Evolutionary conservation across 2,329 filamentous ascomycete genomes (phyloP).

Genomic region (Exserohilum turcica): DNA sequence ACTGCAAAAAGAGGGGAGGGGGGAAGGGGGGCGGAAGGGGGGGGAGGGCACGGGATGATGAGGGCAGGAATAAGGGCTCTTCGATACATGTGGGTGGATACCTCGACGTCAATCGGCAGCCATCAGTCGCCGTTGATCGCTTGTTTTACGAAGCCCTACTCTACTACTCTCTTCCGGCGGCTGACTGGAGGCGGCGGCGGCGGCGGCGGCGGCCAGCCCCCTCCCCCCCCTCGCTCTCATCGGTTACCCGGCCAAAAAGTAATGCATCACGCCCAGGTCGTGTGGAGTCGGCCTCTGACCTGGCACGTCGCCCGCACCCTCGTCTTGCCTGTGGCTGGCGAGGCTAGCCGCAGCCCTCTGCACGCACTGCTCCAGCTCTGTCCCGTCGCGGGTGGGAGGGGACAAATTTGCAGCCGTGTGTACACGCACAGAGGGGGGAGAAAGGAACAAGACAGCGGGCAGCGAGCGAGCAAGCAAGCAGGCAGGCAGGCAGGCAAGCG

Average conservation of each 20-base stretch:
- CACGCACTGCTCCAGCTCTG: too few species aligned
- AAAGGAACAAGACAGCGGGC: conserved; percentile 18
- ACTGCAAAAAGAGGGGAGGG: conserved; percentile 16
- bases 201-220: conserved; percentile 1
- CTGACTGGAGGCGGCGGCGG: conserved; percentile 19
- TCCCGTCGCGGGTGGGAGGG: too few species aligned
- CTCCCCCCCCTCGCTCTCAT: conserved; percentile 8
- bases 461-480: too few species aligned
- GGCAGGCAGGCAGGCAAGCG: too few species aligned
- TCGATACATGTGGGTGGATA: conserved; percentile 32
- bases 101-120: conserved; percentile 40
- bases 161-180: conserved; percentile 15
- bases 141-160: conserved; percentile 15
- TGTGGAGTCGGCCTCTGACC: conserved; percentile 22
- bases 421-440: conserved; percentile 11
- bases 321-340: conserved; percentile 29
- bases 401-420: too few species aligned
- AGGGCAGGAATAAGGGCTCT: conserved; percentile 23
- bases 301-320: conserved; percentile 21
- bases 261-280: conserved; percentile 17
- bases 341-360: conserved; percentile 17
- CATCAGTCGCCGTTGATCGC: conserved; percentile 28
- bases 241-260: conserved; percentile 15
- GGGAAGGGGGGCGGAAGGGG: background rate
- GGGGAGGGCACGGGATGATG: conserved; percentile 10